phyloP scores from a whole-genome alignment of 345 rosid genomes.

The Hirschfeldia incana region DNA sequence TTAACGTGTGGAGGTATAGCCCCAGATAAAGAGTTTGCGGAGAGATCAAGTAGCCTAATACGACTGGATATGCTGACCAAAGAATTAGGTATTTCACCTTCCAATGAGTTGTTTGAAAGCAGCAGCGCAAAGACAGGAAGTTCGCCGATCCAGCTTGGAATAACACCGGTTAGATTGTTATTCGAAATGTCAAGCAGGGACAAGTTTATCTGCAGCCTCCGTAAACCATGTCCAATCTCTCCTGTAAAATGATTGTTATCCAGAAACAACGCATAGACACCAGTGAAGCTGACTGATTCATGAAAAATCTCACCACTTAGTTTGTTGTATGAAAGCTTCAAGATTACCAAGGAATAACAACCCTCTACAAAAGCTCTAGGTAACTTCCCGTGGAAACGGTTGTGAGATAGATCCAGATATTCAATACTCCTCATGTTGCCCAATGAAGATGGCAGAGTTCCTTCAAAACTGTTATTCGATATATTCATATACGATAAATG shows the following conservation, averaged over 20 bases:
- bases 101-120: slow-evolving; percentile 14
- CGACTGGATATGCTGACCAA: not conserved
- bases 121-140: not conserved
- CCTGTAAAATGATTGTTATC: not conserved
- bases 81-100: slow-evolving; percentile 14
- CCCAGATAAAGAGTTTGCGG: slow-evolving; percentile 2
- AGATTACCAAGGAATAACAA: not conserved
- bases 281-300: not conserved
- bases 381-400: not conserved
- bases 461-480: not conserved
- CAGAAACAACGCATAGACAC: not conserved
- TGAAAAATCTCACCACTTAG: not conserved
- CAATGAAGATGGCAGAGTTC: not conserved
- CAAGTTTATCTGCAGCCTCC: not conserved
- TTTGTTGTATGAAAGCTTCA: not conserved
- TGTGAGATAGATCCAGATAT: not conserved
- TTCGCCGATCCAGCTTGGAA: not conserved
- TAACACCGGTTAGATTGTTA: not conserved
- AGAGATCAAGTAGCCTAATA: slow-evolving; percentile 4
- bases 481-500: not conserved
- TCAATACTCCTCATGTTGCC: not conserved
- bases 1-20: not conserved
- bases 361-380: not conserved
- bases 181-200: not conserved
- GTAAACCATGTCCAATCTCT: not conserved